phyloP scores from a whole-genome alignment of 345 rosid genomes.

The Gossypium mustelinum region DNA sequence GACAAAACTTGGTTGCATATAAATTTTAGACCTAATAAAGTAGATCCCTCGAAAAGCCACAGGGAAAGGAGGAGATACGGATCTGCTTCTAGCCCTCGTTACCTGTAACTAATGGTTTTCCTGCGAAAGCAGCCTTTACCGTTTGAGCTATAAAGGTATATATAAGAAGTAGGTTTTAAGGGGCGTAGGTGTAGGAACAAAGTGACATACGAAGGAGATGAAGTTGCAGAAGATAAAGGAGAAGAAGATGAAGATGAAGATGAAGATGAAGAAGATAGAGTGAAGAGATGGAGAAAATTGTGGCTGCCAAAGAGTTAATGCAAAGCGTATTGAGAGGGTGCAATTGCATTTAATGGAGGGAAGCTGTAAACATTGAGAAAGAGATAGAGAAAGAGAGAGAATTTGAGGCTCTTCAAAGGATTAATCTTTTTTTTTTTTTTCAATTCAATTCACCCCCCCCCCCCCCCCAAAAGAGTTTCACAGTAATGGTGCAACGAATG shows the following conservation, averaged over 20 bases:
- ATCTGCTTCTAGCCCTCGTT: slow-evolving; percentile 22
- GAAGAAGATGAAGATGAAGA: neutral
- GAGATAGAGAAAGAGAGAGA: slow-evolving; percentile 7
- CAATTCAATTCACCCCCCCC: neutral
- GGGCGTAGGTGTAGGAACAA: neutral
- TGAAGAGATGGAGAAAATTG: slow-evolving; percentile 27
- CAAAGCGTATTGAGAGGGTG: slow-evolving; percentile 70
- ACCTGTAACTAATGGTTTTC: neutral
- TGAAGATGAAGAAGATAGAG: neutral
- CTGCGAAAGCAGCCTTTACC: slow-evolving; percentile 4
- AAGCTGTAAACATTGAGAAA: slow-evolving; percentile 31
- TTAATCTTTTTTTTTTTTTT: neutral
- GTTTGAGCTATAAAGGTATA: slow-evolving; percentile 17
- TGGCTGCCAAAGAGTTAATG: slow-evolving; percentile 54
- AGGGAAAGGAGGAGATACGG: neutral
- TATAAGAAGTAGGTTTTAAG: slow-evolving; percentile 13
- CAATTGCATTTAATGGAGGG: slow-evolving; percentile 69
- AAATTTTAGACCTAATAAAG: slow-evolving; percentile 10
- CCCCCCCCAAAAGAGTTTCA: neutral
- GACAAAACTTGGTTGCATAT: neutral
- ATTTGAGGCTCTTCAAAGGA: slow-evolving; percentile 20
- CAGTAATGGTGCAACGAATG: slow-evolving; percentile 32
- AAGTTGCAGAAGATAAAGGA: neutral
- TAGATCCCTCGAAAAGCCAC: slow-evolving; percentile 12
- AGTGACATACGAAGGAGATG: neutral